Conservation (phyloP, 768 basidiomycete genomes). For the Naematelia encephala region DNA sequence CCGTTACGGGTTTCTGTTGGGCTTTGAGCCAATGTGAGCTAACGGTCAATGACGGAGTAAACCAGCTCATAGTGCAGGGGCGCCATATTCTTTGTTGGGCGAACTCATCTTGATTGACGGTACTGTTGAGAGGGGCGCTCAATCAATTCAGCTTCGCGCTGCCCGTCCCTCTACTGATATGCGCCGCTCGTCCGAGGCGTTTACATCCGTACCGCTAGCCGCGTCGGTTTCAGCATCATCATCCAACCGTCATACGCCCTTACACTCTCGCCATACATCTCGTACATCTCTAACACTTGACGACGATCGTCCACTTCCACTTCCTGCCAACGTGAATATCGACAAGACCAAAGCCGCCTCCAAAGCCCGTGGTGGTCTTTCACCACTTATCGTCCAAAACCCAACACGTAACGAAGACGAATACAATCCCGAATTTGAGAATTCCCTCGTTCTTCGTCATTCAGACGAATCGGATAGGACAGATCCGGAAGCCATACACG, state of each 20-base stretch:
- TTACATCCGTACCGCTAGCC: not conserved
- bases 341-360: not conserved
- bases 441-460: conserved; percentile 18
- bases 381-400: not conserved
- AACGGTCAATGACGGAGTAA: not conserved
- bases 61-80: conserved; percentile 53
- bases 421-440: conserved; percentile 8
- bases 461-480: conserved; percentile 10
- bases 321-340: not conserved
- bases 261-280: conserved; percentile 15
- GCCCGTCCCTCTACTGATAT: conserved; percentile 11
- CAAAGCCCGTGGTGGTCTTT: not conserved
- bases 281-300: conserved; percentile 2
- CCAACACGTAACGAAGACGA: not conserved
- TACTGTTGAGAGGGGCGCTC: not conserved
- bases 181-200: not conserved
- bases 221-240: conserved; percentile 1
- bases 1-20: conserved; percentile 84
- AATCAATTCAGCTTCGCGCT: conserved; percentile 30
- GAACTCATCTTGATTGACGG: conserved; percentile 72
- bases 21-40: conserved; percentile 73
- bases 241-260: conserved; percentile 5
- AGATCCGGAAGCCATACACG: not conserved
- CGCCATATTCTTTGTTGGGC: conserved; percentile 82
- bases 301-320: not conserved